Evolutionary conservation across 495 filamentous ascomycete genomes (phyloP).

Genomic region (Opeltia flavorubescens): DNA sequence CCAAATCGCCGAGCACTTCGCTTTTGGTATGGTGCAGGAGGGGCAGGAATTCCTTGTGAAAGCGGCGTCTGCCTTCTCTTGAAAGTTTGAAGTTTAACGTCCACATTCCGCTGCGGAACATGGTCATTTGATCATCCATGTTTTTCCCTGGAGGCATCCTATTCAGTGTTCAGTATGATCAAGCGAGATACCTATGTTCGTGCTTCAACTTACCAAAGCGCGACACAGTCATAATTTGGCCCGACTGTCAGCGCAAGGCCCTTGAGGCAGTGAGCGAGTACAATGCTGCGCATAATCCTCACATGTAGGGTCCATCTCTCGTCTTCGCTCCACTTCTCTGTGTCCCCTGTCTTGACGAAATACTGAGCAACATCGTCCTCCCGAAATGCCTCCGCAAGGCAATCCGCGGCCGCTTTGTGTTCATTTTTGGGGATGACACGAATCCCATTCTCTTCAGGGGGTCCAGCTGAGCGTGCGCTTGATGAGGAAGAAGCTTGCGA

Average conservation of each 20-base stretch:
- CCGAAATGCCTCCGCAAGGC: conserved; percentile 62
- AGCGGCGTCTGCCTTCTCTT: conserved; percentile 52
- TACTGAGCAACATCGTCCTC: conserved; percentile 60
- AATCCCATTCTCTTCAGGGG: conserved; percentile 21
- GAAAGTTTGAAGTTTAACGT: conserved; percentile 44
- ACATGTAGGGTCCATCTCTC: conserved; percentile 61
- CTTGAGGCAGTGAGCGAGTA: conserved; percentile 54
- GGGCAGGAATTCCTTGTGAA: conserved; percentile 64
- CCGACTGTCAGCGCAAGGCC: conserved; percentile 60
- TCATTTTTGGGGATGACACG: conserved; percentile 45
- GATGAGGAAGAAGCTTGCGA: conserved; percentile 15
- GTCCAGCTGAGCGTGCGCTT: not conserved
- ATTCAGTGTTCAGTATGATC: conserved; percentile 8
- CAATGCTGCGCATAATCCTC: conserved; percentile 57
- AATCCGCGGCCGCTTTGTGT: conserved; percentile 49
- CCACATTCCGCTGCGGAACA: conserved; percentile 60
- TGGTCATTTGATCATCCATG: conserved; percentile 57
- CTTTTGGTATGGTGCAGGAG: conserved; percentile 60
- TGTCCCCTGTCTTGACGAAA: conserved; percentile 51
- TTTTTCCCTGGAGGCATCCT: conserved; percentile 67
- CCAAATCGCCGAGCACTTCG: conserved; percentile 45
- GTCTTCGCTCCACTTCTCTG: conserved; percentile 38
- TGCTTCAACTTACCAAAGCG: conserved; percentile 52
- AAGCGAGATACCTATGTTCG: not conserved
- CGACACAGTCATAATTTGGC: conserved; percentile 58